These are phyloP conservation scores for Rosa hybrid DNA, from an alignment of 331 rosid genomes.

Conservation along the genomic window DNA sequence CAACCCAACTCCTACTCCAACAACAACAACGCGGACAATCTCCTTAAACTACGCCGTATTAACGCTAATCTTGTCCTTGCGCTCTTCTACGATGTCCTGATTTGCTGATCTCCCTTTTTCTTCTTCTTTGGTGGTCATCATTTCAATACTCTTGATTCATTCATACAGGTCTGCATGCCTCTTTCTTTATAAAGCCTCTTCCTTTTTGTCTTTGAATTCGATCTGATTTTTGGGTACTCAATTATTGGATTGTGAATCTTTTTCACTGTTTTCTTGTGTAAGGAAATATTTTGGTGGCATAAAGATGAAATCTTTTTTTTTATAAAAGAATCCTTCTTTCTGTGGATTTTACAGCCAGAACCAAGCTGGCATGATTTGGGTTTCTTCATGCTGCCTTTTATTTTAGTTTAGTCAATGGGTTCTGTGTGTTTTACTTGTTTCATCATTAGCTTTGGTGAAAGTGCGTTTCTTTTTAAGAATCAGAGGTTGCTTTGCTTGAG, in stretches of 20 bases:
- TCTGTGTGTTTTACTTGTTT: slow-evolving; percentile 19
- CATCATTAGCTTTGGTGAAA: slow-evolving; percentile 45
- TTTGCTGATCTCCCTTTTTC: slow-evolving; percentile 15
- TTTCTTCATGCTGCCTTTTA: background rate
- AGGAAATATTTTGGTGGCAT: background rate
- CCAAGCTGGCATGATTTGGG: slow-evolving; percentile 10
- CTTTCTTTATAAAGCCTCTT: background rate
- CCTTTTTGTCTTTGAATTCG: background rate
- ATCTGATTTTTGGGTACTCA: slow-evolving; percentile 7
- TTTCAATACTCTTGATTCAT: background rate
- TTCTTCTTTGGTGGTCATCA: background rate
- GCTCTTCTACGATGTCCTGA: background rate
- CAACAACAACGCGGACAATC: slow-evolving; percentile 1
- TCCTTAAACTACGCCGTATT: slow-evolving; percentile 22
- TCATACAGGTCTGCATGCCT: slow-evolving; percentile 15
- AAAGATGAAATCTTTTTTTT: background rate
- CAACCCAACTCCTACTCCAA: background rate
- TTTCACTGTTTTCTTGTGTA: background rate
- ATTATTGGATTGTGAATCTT: background rate
- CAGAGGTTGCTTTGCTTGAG: slow-evolving; percentile 41
- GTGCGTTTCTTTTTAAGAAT: slow-evolving; percentile 23
- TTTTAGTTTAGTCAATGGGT: slow-evolving; percentile 8
- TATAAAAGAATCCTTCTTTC: background rate
- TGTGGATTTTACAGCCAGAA: background rate
- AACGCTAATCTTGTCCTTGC: background rate